These are phyloP conservation scores for Nematodospora anomalae DNA, from an alignment of 1,139 yeast species.

Conservation along the genomic window DNA sequence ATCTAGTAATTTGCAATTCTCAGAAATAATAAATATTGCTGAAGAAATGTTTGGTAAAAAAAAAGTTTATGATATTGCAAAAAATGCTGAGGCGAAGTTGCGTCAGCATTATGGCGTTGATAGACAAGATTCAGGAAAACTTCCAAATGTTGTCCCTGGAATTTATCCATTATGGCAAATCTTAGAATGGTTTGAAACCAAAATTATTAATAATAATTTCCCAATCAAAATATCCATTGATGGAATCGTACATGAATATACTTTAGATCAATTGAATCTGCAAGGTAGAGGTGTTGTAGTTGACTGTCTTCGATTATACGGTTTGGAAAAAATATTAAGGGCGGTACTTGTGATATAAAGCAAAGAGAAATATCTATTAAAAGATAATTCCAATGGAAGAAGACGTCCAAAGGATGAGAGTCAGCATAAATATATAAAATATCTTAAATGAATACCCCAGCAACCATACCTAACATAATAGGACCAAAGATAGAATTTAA, in stretches of 20 bases:
- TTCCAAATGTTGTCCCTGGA: slow-evolving; percentile 55
- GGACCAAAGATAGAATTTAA: slow-evolving; percentile 7
- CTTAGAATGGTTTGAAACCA: slow-evolving; percentile 24
- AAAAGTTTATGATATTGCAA: slow-evolving; percentile 18
- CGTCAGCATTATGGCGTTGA: slow-evolving; percentile 9
- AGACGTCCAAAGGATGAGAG: slow-evolving; percentile 16
- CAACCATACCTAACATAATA: slow-evolving; percentile 8
- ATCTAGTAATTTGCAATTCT: slow-evolving; percentile 13
- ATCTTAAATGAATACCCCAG: slow-evolving; percentile 7
- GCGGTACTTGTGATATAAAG: slow-evolving; percentile 17
- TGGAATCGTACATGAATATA: slow-evolving; percentile 15
- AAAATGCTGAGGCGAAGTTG: slow-evolving; percentile 23
- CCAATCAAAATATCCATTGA: slow-evolving; percentile 18
- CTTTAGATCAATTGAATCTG: slow-evolving; percentile 21
- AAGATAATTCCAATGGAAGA: slow-evolving; percentile 14
- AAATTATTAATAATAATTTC: slow-evolving; percentile 19
- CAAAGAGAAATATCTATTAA: slow-evolving; percentile 2
- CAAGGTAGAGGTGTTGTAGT: slow-evolving; percentile 30
- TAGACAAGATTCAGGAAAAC: slow-evolving; percentile 1
- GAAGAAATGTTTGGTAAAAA: slow-evolving; percentile 34
- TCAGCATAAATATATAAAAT: neutral
- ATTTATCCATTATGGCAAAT: slow-evolving; percentile 50
- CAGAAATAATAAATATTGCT: slow-evolving; percentile 28
- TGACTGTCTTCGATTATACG: slow-evolving; percentile 43
- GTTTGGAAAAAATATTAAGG: slow-evolving; percentile 29